These are phyloP conservation scores for Tuber brumale DNA, from an alignment of 495 filamentous ascomycete genomes.

Conservation along the genomic window DNA sequence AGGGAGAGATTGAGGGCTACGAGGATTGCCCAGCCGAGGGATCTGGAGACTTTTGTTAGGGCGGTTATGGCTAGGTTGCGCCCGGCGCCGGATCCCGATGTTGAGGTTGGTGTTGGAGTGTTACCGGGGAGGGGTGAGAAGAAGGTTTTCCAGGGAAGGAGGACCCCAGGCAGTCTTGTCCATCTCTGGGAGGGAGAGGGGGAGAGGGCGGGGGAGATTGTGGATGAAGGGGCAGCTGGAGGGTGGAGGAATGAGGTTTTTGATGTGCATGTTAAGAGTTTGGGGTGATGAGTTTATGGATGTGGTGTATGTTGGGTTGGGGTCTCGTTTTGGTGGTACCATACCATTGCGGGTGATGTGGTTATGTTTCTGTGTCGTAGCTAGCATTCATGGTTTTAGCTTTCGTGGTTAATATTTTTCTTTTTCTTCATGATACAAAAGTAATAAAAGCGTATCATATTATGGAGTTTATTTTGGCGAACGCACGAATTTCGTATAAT, in stretches of 20 bases:
- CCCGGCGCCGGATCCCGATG: constrained; percentile 63
- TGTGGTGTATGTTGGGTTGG: neutral
- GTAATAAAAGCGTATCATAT: neutral
- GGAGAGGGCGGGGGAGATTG: constrained; percentile 54
- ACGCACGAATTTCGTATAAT: neutral
- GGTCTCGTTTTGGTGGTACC: neutral
- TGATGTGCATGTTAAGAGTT: constrained; percentile 48
- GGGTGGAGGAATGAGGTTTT: constrained; percentile 88
- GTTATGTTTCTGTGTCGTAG: neutral
- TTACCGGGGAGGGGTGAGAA: constrained; percentile 39
- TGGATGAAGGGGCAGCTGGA: constrained; percentile 57
- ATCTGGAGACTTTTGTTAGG: constrained; percentile 70
- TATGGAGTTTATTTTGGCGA: no score
- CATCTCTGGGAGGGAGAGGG: constrained; percentile 82
- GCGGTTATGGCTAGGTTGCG: constrained; percentile 65
- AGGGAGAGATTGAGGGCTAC: constrained; percentile 80
- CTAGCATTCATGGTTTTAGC: neutral
- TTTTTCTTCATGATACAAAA: neutral
- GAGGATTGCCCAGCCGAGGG: constrained; percentile 70
- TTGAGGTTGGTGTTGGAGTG: constrained; percentile 64
- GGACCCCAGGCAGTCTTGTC: constrained; percentile 80
- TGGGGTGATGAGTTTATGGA: constrained; percentile 12
- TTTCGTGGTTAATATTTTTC: neutral
- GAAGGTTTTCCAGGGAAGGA: constrained; percentile 67
- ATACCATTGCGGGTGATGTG: neutral